Percentiles rank a stretch among this genome's conserved stretches.
phyloP scores from a whole-genome alignment of 257 asterid genomes.

The Scutellaria baicalensis region DNA sequence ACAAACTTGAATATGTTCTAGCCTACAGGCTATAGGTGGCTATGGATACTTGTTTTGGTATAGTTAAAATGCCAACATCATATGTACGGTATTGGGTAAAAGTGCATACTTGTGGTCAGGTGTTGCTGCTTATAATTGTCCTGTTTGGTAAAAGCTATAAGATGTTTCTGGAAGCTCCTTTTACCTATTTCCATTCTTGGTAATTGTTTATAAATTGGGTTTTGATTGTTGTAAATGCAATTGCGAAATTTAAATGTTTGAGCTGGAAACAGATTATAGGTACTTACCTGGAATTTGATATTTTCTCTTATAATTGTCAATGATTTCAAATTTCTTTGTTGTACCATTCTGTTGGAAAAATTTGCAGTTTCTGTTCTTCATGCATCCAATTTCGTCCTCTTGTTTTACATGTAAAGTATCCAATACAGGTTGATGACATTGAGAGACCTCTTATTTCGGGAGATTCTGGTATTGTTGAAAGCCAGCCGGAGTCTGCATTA shows the following conservation, averaged over 20 bases:
- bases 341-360: neutral
- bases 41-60: neutral
- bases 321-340: neutral
- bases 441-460: constrained; percentile 81
- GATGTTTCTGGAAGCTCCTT: neutral
- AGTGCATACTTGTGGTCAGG: neutral
- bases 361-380: neutral
- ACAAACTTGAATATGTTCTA: neutral
- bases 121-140: neutral
- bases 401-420: constrained; percentile 11
- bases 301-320: neutral
- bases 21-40: neutral
- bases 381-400: neutral
- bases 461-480: constrained; percentile 41
- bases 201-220: neutral
- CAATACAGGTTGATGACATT: constrained; percentile 69
- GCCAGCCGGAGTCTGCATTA: constrained; percentile 38
- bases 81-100: neutral
- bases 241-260: neutral
- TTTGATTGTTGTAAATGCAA: neutral
- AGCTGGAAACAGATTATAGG: neutral
- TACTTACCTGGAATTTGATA: neutral
- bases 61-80: neutral
- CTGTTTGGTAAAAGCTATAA: neutral
- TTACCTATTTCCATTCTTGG: neutral